phyloP scores from a whole-genome alignment of 768 basidiomycete species.

The Gloeopeniophorella convolvens region DNA sequence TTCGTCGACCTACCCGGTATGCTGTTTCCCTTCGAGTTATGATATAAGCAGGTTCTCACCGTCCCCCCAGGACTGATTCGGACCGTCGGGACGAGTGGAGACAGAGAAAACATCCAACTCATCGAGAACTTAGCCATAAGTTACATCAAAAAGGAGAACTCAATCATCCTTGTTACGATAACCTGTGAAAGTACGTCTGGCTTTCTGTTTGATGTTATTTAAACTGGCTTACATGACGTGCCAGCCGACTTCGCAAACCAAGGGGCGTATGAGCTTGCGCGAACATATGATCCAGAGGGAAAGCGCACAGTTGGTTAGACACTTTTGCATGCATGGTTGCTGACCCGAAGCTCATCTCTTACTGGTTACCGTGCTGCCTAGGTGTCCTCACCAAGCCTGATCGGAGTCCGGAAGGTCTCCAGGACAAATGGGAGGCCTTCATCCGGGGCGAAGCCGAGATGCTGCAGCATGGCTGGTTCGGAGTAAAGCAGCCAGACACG shows the following conservation, averaged over 20 bases:
- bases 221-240: neutral
- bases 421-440: slow-evolving; percentile 21
- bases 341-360: slow-evolving; percentile 5
- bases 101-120: slow-evolving; percentile 20
- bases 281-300: slow-evolving; percentile 21
- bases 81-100: slow-evolving; percentile 20
- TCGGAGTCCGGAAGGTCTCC: slow-evolving; percentile 20
- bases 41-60: neutral
- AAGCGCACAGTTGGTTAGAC: slow-evolving; percentile 23
- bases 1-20: slow-evolving; percentile 28
- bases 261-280: slow-evolving; percentile 25
- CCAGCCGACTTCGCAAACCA: slow-evolving; percentile 30
- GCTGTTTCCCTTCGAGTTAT: neutral
- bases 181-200: slow-evolving; percentile 24
- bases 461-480: slow-evolving; percentile 11
- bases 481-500: slow-evolving; percentile 13
- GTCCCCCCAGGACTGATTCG: slow-evolving; percentile 21
- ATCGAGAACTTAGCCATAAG: slow-evolving; percentile 18
- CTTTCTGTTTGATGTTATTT: neutral
- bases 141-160: slow-evolving; percentile 21
- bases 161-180: slow-evolving; percentile 25
- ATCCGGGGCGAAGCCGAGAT: neutral
- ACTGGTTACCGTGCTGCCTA: slow-evolving; percentile 3
- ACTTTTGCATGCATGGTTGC: neutral
- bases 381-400: slow-evolving; percentile 31